Base-by-base conservation (phyloP, 2,329 filamentous ascomycete species). In the Penicillium sp. region DNA sequence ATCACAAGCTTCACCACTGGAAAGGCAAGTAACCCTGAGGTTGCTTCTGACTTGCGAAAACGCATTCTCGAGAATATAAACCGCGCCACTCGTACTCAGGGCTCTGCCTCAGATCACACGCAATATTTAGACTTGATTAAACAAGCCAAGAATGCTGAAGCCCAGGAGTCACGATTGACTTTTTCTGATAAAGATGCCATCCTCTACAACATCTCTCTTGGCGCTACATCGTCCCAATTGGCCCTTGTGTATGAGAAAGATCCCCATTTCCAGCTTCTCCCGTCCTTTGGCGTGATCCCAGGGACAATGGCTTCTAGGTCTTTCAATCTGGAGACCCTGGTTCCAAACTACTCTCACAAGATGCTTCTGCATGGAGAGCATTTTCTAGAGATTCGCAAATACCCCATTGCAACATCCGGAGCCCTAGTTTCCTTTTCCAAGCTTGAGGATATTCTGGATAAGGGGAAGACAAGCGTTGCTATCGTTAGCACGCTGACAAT, bases 311-410 rank as follows among this genome's bases (percentile, higher is more conserved):
- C 91, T 59, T 83, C 90, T 64, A 80, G 87, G 59, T 90, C 93
- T 27, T 98, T 90, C 80, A 86, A 82, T 75, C 84, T 95, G 69
- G 85, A 87, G 70, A 86, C 93, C 56, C 84, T 99, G 60, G 89
- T 98, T 27, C 91, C 93, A 74, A 96, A 98, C 83, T 99, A 96
- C 82, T 91, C 86, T 37, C 93, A 93, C 61, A 97, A 96, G 91
- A 97, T 97, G 92, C 86, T 99, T 51, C 89, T 99, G 26, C 95
- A 99, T 79, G 95, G 95, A 72, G 95, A 99, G 82, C 95, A 99
- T 77, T 99, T 93, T 79, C 90, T 99, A 63, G 95, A 99, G 79
- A 85, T 99, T 70, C 87, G 88, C 73, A 91, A 93, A 76, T 96
- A 87, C 80, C 95, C 95, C 41, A 90, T 98, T 68, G 95, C 93